Percentiles rank a stretch among this genome's conserved stretches.
Conservation (phyloP, 2,329 filamentous ascomycete genomes). For the Helotiales sp. region DNA sequence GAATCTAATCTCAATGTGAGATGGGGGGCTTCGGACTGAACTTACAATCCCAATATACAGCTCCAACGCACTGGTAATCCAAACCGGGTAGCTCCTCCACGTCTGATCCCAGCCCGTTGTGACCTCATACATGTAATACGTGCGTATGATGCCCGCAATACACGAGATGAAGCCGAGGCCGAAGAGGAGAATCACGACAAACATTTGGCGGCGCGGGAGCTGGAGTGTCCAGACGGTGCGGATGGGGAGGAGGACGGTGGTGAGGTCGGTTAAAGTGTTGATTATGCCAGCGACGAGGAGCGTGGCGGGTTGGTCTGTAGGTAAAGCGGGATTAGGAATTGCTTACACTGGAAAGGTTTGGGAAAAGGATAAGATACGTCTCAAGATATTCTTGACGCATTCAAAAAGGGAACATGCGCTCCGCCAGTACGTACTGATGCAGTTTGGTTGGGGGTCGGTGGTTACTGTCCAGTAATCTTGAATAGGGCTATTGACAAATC, state of each 20-base stretch:
- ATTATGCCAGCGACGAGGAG: slow-evolving; percentile 60
- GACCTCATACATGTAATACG: slow-evolving; percentile 45
- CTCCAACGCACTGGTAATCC: slow-evolving; percentile 47
- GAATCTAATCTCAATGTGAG: neutral
- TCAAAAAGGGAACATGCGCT: no score
- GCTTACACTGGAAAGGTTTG: no score
- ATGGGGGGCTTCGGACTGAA: neutral
- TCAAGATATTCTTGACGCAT: no score
- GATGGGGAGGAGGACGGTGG: slow-evolving; percentile 58
- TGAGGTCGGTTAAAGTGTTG: slow-evolving; percentile 64
- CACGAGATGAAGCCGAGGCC: slow-evolving; percentile 55
- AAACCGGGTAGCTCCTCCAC: slow-evolving; percentile 46
- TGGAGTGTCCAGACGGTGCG: slow-evolving; percentile 52
- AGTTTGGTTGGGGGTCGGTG: slow-evolving; percentile 43
- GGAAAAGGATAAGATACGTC: no score
- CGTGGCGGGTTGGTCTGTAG: slow-evolving; percentile 56
- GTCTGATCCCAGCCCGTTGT: slow-evolving; percentile 44
- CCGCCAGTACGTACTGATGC: no score
- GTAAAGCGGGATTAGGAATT: no score
- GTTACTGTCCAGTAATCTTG: slow-evolving; percentile 48
- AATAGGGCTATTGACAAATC: slow-evolving; percentile 40
- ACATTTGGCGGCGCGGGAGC: slow-evolving; percentile 53
- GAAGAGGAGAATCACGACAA: slow-evolving; percentile 54
- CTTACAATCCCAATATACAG: slow-evolving; percentile 48
- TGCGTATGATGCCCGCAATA: slow-evolving; percentile 47